phyloP scores from a whole-genome alignment of 352 stramenopile species.

The Globisporangium recalcitrans region DNA sequence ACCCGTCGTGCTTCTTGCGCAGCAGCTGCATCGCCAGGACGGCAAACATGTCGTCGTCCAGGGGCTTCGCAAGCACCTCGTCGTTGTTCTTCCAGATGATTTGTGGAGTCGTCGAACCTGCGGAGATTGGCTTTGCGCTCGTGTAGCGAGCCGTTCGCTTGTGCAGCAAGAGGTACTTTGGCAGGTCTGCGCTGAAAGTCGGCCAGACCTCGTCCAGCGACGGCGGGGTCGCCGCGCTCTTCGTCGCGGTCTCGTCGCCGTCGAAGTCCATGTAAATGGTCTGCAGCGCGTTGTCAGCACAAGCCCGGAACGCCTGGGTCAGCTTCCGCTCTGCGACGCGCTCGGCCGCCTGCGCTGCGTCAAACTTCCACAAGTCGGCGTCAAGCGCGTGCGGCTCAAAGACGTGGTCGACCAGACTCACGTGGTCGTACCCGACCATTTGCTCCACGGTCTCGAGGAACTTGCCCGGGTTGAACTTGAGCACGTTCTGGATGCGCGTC shows the following conservation, averaged over 20 bases:
- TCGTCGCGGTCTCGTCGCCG: not conserved
- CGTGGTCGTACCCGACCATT: constrained; percentile 40
- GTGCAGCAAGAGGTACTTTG: constrained; percentile 56
- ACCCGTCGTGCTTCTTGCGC: constrained; percentile 47
- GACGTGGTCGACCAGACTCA: constrained; percentile 26
- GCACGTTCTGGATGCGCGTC: constrained; percentile 42
- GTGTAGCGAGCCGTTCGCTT: too few relatives aligned
- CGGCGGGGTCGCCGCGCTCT: constrained; percentile 1
- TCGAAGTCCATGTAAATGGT: constrained; percentile 17
- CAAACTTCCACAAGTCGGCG: constrained; percentile 27
- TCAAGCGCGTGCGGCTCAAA: constrained; percentile 38
- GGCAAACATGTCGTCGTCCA: constrained; percentile 25
- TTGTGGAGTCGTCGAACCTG: not conserved
- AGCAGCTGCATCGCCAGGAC: constrained; percentile 37
- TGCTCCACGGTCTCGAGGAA: constrained; percentile 41
- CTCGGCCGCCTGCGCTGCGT: constrained; percentile 14
- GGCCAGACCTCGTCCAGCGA: constrained; percentile 46
- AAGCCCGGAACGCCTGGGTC: constrained; percentile 22
- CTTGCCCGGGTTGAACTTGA: constrained; percentile 40
- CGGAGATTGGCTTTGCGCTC: not conserved
- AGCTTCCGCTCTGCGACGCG: constrained; percentile 22
- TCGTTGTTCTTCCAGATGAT: constrained; percentile 33
- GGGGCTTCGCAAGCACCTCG: constrained; percentile 17
- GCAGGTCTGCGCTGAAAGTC: constrained; percentile 31
- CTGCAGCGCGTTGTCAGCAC: constrained; percentile 33